Conservation (phyloP, 768 basidiomycete genomes). For the Agrocybe chaxingu region DNA sequence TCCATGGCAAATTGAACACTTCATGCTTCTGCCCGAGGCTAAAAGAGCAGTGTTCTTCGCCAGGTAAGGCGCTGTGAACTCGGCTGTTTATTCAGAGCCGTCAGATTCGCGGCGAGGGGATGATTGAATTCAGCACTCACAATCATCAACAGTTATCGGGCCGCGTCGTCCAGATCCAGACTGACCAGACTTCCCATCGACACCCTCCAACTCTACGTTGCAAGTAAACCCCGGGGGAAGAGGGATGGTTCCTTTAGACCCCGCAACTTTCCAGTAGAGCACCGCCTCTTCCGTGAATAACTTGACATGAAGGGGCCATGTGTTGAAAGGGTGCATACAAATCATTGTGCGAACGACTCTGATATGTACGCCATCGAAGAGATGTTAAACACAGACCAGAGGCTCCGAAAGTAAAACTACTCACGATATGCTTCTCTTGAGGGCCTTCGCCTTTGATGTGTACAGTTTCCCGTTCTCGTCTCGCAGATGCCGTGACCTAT, state of each 20-base stretch:
- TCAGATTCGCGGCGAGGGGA: background rate
- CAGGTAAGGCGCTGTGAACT: conserved; percentile 46
- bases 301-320: conserved; percentile 74
- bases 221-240: conserved; percentile 54
- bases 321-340: conserved; percentile 60
- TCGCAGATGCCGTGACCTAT: conserved; percentile 63
- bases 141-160: conserved; percentile 57
- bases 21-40: conserved; percentile 25
- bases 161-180: conserved; percentile 50
- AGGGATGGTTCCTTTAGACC: conserved; percentile 16
- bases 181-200: conserved; percentile 60
- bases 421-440: conserved; percentile 48
- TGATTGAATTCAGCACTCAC: conserved; percentile 25
- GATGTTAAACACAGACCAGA: background rate
- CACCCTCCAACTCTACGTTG: conserved; percentile 60
- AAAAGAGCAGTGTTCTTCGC: conserved; percentile 45
- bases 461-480: conserved; percentile 37
- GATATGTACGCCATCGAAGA: background rate
- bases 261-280: conserved; percentile 46
- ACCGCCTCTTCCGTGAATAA: conserved; percentile 66
- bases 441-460: conserved; percentile 25
- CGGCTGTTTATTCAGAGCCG: conserved; percentile 26
- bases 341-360: conserved; percentile 68
- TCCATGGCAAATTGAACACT: conserved; percentile 49
- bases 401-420: conserved; percentile 15